Evolutionary conservation across 306 rosid genomes (phyloP), one percentile per base, ranked within the genome.

Genomic region (Elaeagnus macrophylla): DNA sequence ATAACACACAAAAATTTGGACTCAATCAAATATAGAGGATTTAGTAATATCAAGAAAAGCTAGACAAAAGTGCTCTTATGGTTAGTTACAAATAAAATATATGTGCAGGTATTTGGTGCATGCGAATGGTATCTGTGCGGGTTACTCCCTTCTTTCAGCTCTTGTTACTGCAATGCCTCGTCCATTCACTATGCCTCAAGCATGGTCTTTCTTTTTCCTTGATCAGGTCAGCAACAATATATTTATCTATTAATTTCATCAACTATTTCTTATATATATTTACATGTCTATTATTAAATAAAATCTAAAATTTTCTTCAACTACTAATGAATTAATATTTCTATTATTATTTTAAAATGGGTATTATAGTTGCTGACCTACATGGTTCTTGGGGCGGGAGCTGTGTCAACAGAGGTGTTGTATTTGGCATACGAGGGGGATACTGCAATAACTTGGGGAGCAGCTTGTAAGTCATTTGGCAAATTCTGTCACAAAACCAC

Each of bases 51-150:
- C n/a, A n/a, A n/a, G n/a, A n/a, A n/a, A n/a, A n/a, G n/a, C n/a
- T n/a, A n/a, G n/a, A n/a, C n/a, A n/a, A n/a, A n/a, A n/a, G n/a
- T n/a, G n/a, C n/a, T n/a, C n/a, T n/a, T n/a, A n/a, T n/a, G n/a
- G n/a, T n/a, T n/a, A 46, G 25, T 19, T 43, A 5, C 47, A 10
- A 37, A 18, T 15, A 5, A 12, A 15, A 15, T 25, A 11, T 0
- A 37, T 1, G n/a, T 66, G 72, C 54, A 90, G 97, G 94, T 83
- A 79, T 74, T 67, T 90, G 86, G 95, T 90, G 68, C 78, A 86
- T 71, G 94, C 83, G 4, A 90, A 90, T 59, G 95, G 95, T 7
- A 75, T 90, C 5, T 90, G 97, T 11, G 97, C 95, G 1, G 97
- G 95, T 9, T 90, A 86, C 67, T 86, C 95, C 7, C 79, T 90